phyloP scores from a whole-genome alignment of 2,329 filamentous ascomycete species.

The Aspergillus fumigatiaffinis region DNA sequence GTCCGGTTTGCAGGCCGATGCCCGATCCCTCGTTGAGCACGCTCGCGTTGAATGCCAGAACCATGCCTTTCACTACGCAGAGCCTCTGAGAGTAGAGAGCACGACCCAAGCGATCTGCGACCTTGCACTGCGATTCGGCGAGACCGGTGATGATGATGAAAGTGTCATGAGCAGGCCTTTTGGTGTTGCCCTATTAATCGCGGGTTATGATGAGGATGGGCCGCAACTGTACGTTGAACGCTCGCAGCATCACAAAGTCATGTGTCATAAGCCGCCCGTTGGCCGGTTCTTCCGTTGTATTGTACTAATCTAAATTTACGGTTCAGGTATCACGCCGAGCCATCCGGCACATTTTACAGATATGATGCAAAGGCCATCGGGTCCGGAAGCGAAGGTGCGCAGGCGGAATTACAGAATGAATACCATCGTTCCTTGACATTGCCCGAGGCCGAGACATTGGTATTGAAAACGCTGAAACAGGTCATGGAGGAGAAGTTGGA shows the following conservation, averaged over 20 bases:
- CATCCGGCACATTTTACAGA: conserved; percentile 96
- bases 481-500: conserved; percentile 99
- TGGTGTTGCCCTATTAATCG: conserved; percentile 92
- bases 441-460: conserved; percentile 86
- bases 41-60: conserved; percentile 96
- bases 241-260: not conserved
- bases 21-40: conserved; percentile 96
- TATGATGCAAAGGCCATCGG: conserved; percentile 99
- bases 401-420: conserved; percentile 97
- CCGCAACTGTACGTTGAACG: conserved; percentile 66
- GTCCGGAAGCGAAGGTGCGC: conserved; percentile 92
- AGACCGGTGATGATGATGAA: conserved; percentile 96
- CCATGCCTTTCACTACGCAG: conserved; percentile 97
- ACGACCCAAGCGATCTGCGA: conserved; percentile 99
- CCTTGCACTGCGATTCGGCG: conserved; percentile 89
- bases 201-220: conserved; percentile 94
- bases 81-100: conserved; percentile 90
- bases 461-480: conserved; percentile 97
- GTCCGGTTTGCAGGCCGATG: conserved; percentile 95
- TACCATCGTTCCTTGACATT: conserved; percentile 98
- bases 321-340: conserved; percentile 85
- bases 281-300: not conserved
- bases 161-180: conserved; percentile 98
- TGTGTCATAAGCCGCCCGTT: not conserved
- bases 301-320: not conserved